These are phyloP conservation scores for Penicillium olsonii DNA, from an alignment of 2,329 filamentous ascomycete species.

Conservation along the genomic window DNA sequence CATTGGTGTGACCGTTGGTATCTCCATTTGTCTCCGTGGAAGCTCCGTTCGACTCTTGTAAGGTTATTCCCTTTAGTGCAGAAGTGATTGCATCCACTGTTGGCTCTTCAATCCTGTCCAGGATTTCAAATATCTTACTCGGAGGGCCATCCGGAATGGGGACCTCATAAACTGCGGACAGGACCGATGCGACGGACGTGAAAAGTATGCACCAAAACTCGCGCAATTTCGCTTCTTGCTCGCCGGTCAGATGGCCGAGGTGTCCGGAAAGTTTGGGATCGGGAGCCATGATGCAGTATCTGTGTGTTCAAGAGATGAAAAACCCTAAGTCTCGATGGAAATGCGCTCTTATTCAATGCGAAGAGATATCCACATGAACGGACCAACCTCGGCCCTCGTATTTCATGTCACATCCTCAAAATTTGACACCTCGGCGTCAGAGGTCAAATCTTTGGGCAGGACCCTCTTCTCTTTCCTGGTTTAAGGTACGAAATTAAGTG, in stretches of 20 bases:
- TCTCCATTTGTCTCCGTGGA: neutral
- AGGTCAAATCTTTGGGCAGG: neutral
- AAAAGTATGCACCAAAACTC: constrained; percentile 70
- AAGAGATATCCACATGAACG: constrained; percentile 2
- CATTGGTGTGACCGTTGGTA: neutral
- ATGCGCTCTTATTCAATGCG: neutral
- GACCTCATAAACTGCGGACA: constrained; percentile 40
- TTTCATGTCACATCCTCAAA: neutral
- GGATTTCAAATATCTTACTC: constrained; percentile 20
- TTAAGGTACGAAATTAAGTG: neutral
- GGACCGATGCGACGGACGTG: constrained; percentile 18
- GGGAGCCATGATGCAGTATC: constrained; percentile 11
- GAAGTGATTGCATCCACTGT: constrained; percentile 22
- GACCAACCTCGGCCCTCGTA: neutral
- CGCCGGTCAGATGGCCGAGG: constrained; percentile 76
- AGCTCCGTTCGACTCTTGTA: neutral
- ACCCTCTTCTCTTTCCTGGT: neutral
- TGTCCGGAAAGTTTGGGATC: constrained; percentile 42
- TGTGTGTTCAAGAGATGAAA: neutral
- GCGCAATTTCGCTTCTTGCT: constrained; percentile 81
- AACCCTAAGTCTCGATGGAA: neutral
- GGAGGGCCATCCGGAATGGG: constrained; percentile 17
- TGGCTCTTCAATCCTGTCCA: constrained; percentile 23
- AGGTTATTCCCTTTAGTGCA: constrained; percentile 16
- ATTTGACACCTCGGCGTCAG: constrained; percentile 4